Percentiles rank a stretch among this genome's conserved stretches.
phyloP scores from a whole-genome alignment of 257 asterid species.

The Pogostemon cablin region DNA sequence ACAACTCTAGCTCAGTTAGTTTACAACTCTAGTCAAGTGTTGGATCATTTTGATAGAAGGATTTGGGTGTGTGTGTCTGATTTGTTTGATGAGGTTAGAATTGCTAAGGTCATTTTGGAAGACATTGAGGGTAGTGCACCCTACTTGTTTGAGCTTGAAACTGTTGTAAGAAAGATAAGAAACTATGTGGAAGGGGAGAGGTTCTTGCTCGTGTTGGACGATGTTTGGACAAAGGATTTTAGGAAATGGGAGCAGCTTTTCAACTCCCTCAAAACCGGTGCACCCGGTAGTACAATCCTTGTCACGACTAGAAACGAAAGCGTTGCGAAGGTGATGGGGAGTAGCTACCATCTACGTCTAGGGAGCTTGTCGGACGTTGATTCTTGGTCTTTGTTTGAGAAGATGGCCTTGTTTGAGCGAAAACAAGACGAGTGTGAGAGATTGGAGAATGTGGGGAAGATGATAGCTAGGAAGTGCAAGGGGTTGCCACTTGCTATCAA shows the following conservation, averaged over 20 bases:
- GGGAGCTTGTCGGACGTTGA: conserved; percentile 37
- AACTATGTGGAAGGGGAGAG: conserved; percentile 34
- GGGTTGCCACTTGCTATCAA: conserved; percentile 53
- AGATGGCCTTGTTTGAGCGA: conserved; percentile 41
- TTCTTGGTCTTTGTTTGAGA: conserved; percentile 50
- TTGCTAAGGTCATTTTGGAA: conserved; percentile 54
- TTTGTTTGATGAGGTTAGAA: conserved; percentile 51
- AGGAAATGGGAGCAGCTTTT: conserved; percentile 55
- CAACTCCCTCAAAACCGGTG: conserved; percentile 43
- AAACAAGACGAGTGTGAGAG: neutral
- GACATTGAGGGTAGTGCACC: conserved; percentile 44
- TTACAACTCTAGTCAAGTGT: conserved; percentile 35
- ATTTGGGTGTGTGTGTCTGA: conserved; percentile 65
- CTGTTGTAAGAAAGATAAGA: conserved; percentile 36
- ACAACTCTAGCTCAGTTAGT: conserved; percentile 53
- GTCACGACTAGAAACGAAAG: conserved; percentile 50
- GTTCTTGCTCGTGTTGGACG: conserved; percentile 53
- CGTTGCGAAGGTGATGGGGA: conserved; percentile 49
- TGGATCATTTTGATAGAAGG: conserved; percentile 30
- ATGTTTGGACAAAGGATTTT: conserved; percentile 51
- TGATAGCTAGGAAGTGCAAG: conserved; percentile 45
- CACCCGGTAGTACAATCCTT: conserved; percentile 47
- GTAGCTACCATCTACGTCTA: conserved; percentile 37
- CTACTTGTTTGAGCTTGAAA: conserved; percentile 42
- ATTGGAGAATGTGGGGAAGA: conserved; percentile 42